phyloP scores from a whole-genome alignment of 345 rosid genomes.

The Excoecaria cochinchinensis region DNA sequence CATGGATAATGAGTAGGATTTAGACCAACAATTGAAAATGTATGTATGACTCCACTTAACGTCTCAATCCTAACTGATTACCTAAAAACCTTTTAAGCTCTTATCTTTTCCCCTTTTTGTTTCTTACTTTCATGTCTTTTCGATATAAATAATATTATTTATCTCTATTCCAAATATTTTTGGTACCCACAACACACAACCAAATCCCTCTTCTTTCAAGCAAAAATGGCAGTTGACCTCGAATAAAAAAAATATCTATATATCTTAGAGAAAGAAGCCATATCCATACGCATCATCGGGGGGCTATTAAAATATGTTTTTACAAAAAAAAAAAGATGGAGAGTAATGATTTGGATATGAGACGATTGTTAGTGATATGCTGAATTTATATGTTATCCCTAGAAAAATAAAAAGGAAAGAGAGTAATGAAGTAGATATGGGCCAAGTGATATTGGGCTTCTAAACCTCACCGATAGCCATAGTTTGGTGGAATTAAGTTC shows the following conservation, averaged over 20 bases:
- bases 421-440: not conserved
- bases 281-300: not conserved
- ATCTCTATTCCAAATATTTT: not conserved
- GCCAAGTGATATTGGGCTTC: not conserved
- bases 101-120: conserved; percentile 4
- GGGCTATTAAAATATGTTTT: no score
- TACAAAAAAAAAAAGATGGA: no score
- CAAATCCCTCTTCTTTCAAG: not conserved
- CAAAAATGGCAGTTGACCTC: not conserved
- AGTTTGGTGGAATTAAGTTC: not conserved
- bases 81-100: not conserved
- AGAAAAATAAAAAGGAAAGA: no score
- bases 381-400: no score
- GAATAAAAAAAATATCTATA: not conserved
- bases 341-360: no score
- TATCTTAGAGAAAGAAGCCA: not conserved
- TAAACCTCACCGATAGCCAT: no score
- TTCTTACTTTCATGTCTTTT: conserved; percentile 12
- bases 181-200: not conserved
- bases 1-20: conserved; percentile 2
- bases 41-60: not conserved
- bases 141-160: not conserved
- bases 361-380: no score
- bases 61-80: not conserved
- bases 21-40: not conserved